These are phyloP conservation scores for Ammopiptanthus mongolicus DNA, from an alignment of 306 rosid genomes.

Conservation along the genomic window DNA sequence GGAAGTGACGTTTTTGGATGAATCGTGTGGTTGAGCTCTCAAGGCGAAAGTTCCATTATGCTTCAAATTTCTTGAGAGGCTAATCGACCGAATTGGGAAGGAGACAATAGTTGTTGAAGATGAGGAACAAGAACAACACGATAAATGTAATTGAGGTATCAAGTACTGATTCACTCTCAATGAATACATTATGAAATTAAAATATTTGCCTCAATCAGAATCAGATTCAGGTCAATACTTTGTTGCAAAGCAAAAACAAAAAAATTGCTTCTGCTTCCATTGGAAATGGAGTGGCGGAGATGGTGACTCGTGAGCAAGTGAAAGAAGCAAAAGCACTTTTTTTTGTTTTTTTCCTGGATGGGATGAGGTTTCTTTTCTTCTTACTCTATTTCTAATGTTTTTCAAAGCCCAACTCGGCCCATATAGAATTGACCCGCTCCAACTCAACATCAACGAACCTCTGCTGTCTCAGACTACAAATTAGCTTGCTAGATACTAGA, in stretches of 20 bases:
- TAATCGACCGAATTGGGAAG: constrained; percentile 22
- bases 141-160: constrained; percentile 10
- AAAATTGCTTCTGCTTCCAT: background rate
- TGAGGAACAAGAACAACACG: constrained; percentile 11
- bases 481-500: no score
- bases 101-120: constrained; percentile 14
- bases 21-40: constrained; percentile 30
- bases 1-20: constrained; percentile 36
- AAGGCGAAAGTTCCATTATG: constrained; percentile 14
- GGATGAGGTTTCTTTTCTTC: no score
- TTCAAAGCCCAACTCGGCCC: no score
- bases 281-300: background rate
- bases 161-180: constrained; percentile 28
- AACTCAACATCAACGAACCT: no score
- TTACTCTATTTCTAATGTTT: no score
- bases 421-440: no score
- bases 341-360: no score
- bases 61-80: constrained; percentile 18
- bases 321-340: no score
- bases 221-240: background rate
- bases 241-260: no score
- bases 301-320: no score
- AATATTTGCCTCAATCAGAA: background rate
- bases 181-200: constrained; percentile 9
- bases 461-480: no score